phyloP scores from a whole-genome alignment of 1,139 yeast species.

The Lodderomyces pseudojiufengensis region DNA sequence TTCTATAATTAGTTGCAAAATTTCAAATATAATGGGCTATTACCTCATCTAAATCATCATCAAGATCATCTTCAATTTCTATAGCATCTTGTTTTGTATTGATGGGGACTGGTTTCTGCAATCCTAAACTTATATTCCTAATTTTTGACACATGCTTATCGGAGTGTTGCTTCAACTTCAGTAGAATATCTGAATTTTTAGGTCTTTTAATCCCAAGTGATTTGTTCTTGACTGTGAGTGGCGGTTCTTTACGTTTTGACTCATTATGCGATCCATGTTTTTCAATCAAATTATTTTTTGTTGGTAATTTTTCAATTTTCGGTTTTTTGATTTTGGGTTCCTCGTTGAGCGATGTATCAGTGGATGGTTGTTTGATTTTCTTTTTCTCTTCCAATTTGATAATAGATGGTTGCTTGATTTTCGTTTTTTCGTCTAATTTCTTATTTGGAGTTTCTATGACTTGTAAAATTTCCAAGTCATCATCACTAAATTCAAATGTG shows the following conservation, averaged over 20 bases:
- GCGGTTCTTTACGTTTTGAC: not conserved
- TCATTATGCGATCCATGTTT: not conserved
- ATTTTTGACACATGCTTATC: not conserved
- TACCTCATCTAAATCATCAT: slow-evolving; percentile 29
- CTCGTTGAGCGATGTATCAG: no score
- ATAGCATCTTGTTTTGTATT: not conserved
- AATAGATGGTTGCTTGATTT: not conserved
- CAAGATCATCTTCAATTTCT: slow-evolving; percentile 20
- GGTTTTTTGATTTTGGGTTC: not conserved
- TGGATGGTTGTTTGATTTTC: no score
- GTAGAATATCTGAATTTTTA: slow-evolving; percentile 12
- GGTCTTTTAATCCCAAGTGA: slow-evolving; percentile 18
- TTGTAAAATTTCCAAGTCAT: not conserved
- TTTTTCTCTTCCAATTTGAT: slow-evolving; percentile 1
- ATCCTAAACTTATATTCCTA: not conserved
- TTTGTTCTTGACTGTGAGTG: slow-evolving; percentile 6
- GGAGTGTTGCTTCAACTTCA: slow-evolving; percentile 14
- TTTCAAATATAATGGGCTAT: slow-evolving; percentile 11
- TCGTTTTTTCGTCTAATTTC: slow-evolving; percentile 1
- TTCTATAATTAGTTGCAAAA: no score
- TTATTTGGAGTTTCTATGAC: not conserved
- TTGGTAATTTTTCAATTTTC: slow-evolving; percentile 1
- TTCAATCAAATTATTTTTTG: slow-evolving; percentile 1
- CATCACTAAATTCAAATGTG: slow-evolving; percentile 2
- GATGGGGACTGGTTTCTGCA: no score